These are phyloP conservation scores for Nakazawaea molendinolei DNA, from an alignment of 805 yeast species.

Conservation along the genomic window DNA sequence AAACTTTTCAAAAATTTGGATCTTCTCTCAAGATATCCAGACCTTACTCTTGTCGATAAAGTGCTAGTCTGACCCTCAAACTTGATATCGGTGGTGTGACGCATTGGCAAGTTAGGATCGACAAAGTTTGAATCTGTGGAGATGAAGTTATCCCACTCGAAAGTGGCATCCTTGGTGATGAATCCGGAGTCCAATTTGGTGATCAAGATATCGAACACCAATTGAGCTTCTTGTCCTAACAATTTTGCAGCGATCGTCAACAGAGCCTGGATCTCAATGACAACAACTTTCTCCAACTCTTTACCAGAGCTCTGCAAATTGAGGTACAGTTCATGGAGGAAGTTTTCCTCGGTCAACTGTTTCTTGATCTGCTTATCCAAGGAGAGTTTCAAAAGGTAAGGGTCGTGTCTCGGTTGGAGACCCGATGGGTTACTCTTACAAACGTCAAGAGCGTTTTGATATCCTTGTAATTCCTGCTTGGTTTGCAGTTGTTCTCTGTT, in stretches of 20 bases:
- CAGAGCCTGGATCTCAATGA: slow-evolving; percentile 79
- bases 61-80: slow-evolving; percentile 70
- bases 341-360: slow-evolving; percentile 79
- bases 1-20: slow-evolving; percentile 91
- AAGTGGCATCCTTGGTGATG: slow-evolving; percentile 66
- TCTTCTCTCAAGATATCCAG: slow-evolving; percentile 82
- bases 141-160: slow-evolving; percentile 87
- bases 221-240: slow-evolving; percentile 66
- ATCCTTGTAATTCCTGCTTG: slow-evolving; percentile 46
- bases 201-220: slow-evolving; percentile 58
- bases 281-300: slow-evolving; percentile 83
- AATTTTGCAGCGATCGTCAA: slow-evolving; percentile 64
- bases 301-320: slow-evolving; percentile 85
- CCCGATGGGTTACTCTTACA: slow-evolving; percentile 42
- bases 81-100: slow-evolving; percentile 52
- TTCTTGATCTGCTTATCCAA: slow-evolving; percentile 73
- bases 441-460: slow-evolving; percentile 55
- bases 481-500: slow-evolving; percentile 64
- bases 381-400: slow-evolving; percentile 64
- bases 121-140: slow-evolving; percentile 66
- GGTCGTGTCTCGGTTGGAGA: slow-evolving; percentile 60
- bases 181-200: slow-evolving; percentile 65
- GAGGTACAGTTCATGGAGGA: slow-evolving; percentile 79
- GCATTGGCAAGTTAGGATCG: slow-evolving; percentile 51
- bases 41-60: slow-evolving; percentile 58